Conservation (phyloP, 2,329 filamentous ascomycete species). For the Didymella pomorum region DNA sequence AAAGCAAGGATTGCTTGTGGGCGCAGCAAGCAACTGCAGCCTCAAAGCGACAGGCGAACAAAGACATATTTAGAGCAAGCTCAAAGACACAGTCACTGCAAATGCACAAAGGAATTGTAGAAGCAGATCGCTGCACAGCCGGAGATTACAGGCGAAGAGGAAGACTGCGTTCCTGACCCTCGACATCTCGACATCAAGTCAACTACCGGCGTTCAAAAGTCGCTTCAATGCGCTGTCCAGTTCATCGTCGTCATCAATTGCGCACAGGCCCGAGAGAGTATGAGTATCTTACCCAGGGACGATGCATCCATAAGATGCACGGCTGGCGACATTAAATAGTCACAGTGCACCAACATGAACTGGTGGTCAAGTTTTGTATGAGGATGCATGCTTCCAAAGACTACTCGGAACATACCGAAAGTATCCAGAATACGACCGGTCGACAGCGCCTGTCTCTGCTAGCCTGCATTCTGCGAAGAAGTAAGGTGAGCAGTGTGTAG, state of each 20-base stretch:
- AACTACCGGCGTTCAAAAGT: too few species aligned
- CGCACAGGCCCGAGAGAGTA: too few species aligned
- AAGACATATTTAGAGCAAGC: background rate
- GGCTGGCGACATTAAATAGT: too few species aligned
- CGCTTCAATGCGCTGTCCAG: too few species aligned
- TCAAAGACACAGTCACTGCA: too few species aligned
- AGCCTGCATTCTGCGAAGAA: background rate
- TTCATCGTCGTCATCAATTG: too few species aligned
- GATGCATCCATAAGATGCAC: too few species aligned
- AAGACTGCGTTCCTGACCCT: background rate
- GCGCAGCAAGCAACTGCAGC: background rate
- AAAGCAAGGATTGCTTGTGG: constrained; percentile 2
- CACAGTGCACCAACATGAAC: background rate
- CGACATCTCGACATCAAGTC: background rate
- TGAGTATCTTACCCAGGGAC: too few species aligned
- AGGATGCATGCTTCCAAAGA: background rate
- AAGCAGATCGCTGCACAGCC: too few species aligned
- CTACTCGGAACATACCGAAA: background rate
- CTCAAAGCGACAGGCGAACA: background rate
- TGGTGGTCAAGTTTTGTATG: too few species aligned
- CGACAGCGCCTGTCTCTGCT: background rate
- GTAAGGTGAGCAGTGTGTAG: background rate
- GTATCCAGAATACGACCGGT: background rate
- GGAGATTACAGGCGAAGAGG: too few species aligned
- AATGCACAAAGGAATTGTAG: too few species aligned